These are phyloP conservation scores for Solanum virginianum DNA, from an alignment of 257 asterid genomes.

Conservation along the genomic window DNA sequence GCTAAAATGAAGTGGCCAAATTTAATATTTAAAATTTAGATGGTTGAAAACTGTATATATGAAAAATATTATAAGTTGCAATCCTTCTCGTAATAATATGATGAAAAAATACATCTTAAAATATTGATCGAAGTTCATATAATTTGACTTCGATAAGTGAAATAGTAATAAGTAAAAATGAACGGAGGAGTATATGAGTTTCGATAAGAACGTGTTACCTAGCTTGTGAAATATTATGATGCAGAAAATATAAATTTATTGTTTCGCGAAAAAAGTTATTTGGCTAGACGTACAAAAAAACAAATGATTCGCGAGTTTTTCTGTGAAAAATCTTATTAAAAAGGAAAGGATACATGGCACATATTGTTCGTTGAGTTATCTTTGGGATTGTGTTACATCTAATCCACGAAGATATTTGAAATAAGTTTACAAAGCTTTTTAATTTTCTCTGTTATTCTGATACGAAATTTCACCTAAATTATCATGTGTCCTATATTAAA, in stretches of 20 bases:
- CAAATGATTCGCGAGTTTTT: not conserved
- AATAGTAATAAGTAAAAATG: too few relatives aligned
- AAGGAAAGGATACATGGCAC: not conserved
- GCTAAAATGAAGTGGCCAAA: too few relatives aligned
- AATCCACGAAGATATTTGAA: not conserved
- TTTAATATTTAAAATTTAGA: too few relatives aligned
- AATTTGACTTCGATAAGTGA: too few relatives aligned
- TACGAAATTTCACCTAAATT: not conserved
- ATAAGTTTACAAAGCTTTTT: not conserved
- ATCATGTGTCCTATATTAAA: not conserved
- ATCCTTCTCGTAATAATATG: too few relatives aligned
- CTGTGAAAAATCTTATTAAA: fast-evolving
- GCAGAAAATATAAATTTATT: not conserved
- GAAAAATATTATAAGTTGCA: too few relatives aligned
- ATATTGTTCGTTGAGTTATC: not conserved
- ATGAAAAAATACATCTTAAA: too few relatives aligned
- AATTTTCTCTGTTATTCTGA: too few relatives aligned
- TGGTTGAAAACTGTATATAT: too few relatives aligned
- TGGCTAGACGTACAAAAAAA: not conserved
- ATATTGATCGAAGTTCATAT: too few relatives aligned
- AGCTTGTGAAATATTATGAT: not conserved
- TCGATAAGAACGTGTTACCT: too few relatives aligned
- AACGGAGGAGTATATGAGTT: too few relatives aligned
- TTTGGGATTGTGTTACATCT: not conserved
- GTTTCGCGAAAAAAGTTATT: not conserved